Percentiles rank a stretch among this genome's conserved stretches.
These are phyloP conservation scores for Solanum sejunctum DNA, from an alignment of 257 asterid genomes.

Conservation along the genomic window DNA sequence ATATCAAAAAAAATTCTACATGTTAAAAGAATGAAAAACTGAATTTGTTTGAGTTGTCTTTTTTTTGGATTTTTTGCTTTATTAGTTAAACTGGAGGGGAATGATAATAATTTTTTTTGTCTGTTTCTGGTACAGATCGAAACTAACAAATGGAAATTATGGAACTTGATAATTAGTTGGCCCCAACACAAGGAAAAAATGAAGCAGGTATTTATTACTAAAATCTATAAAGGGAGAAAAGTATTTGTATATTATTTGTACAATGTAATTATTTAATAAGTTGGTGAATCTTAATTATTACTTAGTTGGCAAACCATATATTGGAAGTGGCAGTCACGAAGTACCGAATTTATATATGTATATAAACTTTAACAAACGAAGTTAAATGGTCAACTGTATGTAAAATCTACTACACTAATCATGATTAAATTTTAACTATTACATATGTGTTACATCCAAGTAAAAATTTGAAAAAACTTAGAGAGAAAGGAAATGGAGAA, in stretches of 20 bases:
- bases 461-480: too few species aligned
- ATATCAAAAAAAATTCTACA: background rate
- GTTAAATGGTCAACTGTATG: background rate
- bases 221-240: background rate
- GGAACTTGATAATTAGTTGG: background rate
- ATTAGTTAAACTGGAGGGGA: background rate
- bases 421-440: too few species aligned
- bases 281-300: background rate
- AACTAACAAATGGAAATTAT: background rate
- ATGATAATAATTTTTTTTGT: background rate
- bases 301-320: background rate
- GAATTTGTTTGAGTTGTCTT: background rate
- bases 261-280: background rate
- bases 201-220: background rate
- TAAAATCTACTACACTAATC: too few species aligned
- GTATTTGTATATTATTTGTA: background rate
- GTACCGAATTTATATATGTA: background rate
- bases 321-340: background rate
- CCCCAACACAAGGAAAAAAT: background rate
- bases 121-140: background rate
- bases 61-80: background rate
- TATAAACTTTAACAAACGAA: background rate
- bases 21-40: background rate
- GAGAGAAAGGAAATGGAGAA: too few species aligned
- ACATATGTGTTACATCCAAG: too few species aligned